These are phyloP conservation scores for Corylus americana DNA, from an alignment of 306 rosid genomes.

Conservation along the genomic window DNA sequence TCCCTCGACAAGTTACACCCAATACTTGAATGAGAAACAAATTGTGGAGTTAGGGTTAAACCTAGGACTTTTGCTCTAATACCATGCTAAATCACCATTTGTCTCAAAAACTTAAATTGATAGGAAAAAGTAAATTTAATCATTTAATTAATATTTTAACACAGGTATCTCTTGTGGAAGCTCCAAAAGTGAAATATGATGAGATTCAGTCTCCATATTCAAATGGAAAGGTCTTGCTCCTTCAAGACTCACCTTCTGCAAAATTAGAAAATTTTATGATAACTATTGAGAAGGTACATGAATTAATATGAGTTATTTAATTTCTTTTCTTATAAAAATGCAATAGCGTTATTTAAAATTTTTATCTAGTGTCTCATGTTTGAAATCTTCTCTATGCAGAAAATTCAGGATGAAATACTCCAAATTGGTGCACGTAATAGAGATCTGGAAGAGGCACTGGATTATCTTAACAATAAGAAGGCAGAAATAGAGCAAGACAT, in stretches of 20 bases:
- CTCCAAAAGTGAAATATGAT: conserved; percentile 3
- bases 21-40: too few species aligned
- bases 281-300: conserved; percentile 21
- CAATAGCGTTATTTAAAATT: neutral
- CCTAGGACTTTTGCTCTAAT: too few species aligned
- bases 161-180: conserved; percentile 9
- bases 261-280: conserved; percentile 1
- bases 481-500: conserved; percentile 27
- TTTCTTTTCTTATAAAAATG: neutral
- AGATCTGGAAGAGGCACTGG: conserved; percentile 9
- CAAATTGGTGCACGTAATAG: conserved; percentile 16
- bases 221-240: conserved; percentile 10
- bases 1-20: too few species aligned
- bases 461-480: neutral
- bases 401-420: conserved; percentile 7
- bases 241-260: conserved; percentile 13
- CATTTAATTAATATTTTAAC: too few species aligned
- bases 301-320: neutral
- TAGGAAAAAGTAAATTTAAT: too few species aligned
- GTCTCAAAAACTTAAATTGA: too few species aligned
- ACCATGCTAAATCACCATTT: too few species aligned
- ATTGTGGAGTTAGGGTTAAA: too few species aligned
- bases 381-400: conserved; percentile 35
- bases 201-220: conserved; percentile 17
- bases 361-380: neutral